phyloP scores from a whole-genome alignment of 1,284 basidiomycete species.

The Schizophyllum amplum region DNA sequence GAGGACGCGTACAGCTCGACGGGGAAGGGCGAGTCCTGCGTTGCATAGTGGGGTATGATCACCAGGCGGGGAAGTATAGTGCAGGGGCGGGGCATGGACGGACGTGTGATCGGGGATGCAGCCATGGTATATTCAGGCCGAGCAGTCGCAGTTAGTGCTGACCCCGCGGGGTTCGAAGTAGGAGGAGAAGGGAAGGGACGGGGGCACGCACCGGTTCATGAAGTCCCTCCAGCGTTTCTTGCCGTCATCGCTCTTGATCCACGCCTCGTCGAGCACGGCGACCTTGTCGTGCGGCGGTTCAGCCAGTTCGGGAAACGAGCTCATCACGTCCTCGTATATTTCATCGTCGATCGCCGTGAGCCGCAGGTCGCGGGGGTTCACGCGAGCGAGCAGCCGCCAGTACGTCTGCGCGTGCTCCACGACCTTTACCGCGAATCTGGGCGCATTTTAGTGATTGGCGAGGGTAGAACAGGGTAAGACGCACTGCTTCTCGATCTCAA shows the following conservation, averaged over 20 bases:
- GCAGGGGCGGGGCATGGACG: too few species aligned
- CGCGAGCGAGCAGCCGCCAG: conserved; percentile 88
- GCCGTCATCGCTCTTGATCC: conserved; percentile 87
- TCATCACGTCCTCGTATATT: conserved; percentile 74
- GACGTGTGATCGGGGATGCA: neutral
- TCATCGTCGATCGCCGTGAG: conserved; percentile 92
- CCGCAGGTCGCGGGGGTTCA: conserved; percentile 69
- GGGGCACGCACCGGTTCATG: conserved; percentile 7
- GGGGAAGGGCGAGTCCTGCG: too few species aligned
- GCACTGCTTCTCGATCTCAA: conserved; percentile 96
- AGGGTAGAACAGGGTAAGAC: conserved; percentile 21
- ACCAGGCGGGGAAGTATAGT: neutral
- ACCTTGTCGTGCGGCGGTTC: conserved; percentile 61
- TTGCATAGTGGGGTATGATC: neutral
- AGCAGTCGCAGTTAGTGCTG: too few species aligned
- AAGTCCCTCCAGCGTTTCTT: conserved; percentile 93
- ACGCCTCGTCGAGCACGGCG: conserved; percentile 80
- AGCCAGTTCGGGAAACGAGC: conserved; percentile 79
- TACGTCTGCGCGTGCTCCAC: conserved; percentile 98
- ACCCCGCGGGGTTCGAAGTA: too few species aligned
- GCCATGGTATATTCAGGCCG: too few species aligned
- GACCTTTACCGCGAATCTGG: conserved; percentile 89
- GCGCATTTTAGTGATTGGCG: conserved; percentile 1
- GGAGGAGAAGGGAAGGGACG: neutral
- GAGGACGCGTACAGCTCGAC: neutral